These are phyloP conservation scores for Acacia concinna DNA, from an alignment of 331 rosid species.

Conservation along the genomic window DNA sequence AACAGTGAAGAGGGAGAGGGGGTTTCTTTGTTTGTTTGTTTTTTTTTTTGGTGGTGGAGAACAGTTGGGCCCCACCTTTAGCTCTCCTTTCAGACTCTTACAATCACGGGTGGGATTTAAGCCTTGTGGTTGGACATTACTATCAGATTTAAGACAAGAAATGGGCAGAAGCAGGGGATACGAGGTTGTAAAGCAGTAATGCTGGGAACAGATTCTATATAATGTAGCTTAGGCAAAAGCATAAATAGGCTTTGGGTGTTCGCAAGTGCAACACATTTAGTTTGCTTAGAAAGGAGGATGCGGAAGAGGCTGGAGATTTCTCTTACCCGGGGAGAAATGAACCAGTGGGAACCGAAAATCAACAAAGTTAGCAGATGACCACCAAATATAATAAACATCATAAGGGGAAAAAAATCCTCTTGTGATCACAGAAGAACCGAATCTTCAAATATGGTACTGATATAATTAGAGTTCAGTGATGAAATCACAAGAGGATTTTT, in stretches of 20 bases:
- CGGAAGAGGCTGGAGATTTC: not conserved
- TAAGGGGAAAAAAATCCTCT: not conserved
- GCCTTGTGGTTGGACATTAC: not conserved
- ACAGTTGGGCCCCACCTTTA: not conserved
- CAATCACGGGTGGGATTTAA: not conserved
- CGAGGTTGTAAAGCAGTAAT: not conserved
- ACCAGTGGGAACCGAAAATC: not conserved
- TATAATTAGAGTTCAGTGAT: constrained; percentile 1
- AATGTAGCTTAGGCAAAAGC: not conserved
- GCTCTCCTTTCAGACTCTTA: not conserved
- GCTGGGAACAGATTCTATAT: not conserved
- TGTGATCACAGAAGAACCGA: not conserved
- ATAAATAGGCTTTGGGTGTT: not conserved
- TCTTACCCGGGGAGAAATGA: not conserved
- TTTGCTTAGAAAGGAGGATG: not conserved
- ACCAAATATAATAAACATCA: not conserved
- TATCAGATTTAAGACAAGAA: not conserved
- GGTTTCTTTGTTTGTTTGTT: too few relatives aligned
- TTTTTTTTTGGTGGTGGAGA: too few relatives aligned
- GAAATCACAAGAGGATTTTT: too few relatives aligned
- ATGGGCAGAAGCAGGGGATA: not conserved
- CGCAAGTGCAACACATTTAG: not conserved
- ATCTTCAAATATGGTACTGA: not conserved
- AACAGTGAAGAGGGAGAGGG: too few relatives aligned
- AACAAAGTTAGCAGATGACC: not conserved